phyloP scores from a whole-genome alignment of 495 filamentous ascomycete species.

The Daldinia concentrica region DNA sequence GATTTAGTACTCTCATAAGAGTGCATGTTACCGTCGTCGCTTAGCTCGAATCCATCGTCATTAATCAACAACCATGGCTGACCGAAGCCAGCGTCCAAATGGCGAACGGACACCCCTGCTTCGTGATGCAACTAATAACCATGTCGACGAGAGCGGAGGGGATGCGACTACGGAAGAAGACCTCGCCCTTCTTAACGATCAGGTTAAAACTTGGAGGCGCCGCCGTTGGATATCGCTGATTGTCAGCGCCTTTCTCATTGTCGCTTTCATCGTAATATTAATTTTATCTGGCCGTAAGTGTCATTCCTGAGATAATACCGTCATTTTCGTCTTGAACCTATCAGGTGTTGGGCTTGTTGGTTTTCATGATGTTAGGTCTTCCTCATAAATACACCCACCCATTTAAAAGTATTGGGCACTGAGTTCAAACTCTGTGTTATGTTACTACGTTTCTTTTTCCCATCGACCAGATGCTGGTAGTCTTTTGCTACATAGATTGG shows the following conservation, averaged over 20 bases:
- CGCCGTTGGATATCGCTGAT: constrained; percentile 48
- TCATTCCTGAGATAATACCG: background rate
- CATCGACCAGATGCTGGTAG: background rate
- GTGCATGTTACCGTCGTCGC: constrained; percentile 14
- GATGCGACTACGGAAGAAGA: constrained; percentile 19
- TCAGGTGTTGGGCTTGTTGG: background rate
- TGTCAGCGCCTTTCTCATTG: constrained; percentile 40
- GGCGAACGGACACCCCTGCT: constrained; percentile 39
- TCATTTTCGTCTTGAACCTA: background rate
- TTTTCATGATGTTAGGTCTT: background rate
- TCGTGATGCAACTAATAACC: constrained; percentile 10
- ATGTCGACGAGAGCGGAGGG: constrained; percentile 13
- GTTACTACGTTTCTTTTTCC: background rate
- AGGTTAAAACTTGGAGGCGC: constrained; percentile 39
- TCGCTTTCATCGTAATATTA: constrained; percentile 43
- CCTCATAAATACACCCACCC: background rate
- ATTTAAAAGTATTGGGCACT: background rate
- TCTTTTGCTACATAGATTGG: background rate
- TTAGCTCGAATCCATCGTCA: constrained; percentile 28
- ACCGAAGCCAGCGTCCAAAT: constrained; percentile 11
- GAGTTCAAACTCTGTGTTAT: background rate
- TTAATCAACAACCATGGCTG: constrained; percentile 26
- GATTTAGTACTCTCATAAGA: background rate
- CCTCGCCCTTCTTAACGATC: constrained; percentile 14
- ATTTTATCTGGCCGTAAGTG: constrained; percentile 46